phyloP scores from a whole-genome alignment of 1,284 basidiomycete species.

The Acaromyces ingoldii region DNA sequence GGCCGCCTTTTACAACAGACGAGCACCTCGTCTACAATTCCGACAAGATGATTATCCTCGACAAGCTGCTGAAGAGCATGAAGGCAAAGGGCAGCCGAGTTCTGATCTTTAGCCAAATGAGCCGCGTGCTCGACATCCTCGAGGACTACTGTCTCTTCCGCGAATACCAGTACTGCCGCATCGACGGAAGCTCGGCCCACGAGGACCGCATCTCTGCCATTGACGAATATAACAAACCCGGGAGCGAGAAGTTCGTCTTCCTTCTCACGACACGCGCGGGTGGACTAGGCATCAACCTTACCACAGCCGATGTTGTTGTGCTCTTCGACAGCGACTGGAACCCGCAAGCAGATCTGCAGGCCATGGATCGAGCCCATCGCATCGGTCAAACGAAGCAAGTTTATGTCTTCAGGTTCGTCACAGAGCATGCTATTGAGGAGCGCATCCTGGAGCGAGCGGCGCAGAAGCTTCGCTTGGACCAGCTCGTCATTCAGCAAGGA shows the following conservation, averaged over 20 bases:
- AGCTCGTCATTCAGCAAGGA: constrained; percentile 96
- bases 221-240: constrained; percentile 95
- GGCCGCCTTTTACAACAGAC: constrained; percentile 96
- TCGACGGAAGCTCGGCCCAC: constrained; percentile 90
- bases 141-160: constrained; percentile 97
- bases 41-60: constrained; percentile 96
- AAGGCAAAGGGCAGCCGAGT: constrained; percentile 89
- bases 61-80: constrained; percentile 80
- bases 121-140: constrained; percentile 85
- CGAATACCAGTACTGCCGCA: constrained; percentile 80
- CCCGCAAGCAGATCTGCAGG: constrained; percentile 96
- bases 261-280: constrained; percentile 96
- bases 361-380: constrained; percentile 98
- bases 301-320: constrained; percentile 89
- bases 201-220: constrained; percentile 93
- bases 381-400: constrained; percentile 99
- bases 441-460: constrained; percentile 93
- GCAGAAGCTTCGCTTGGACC: constrained; percentile 90
- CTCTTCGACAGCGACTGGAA: constrained; percentile 99
- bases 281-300: constrained; percentile 94
- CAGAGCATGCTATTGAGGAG: constrained; percentile 92
- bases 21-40: constrained; percentile 91
- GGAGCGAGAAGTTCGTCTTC: constrained; percentile 94
- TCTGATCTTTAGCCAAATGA: constrained; percentile 98
- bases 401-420: constrained; percentile 96